A percentile compares a stretch with the other conserved stretches of the same genome.
phyloP scores from a whole-genome alignment of 208 protist species.

The Acanthamoeba triangularis region DNA sequence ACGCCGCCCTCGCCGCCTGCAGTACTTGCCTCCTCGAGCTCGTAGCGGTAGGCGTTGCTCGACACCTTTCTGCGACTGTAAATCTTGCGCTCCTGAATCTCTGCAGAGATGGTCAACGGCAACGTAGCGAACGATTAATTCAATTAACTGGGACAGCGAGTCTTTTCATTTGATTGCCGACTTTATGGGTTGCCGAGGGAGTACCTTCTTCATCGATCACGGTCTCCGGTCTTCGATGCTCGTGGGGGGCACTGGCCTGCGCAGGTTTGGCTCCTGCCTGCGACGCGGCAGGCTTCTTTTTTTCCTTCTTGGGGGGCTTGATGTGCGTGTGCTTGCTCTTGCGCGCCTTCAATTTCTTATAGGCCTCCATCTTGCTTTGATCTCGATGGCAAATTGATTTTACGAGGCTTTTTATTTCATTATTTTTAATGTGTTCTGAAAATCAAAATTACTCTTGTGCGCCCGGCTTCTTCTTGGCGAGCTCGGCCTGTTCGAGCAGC shows the following conservation, averaged over 20 bases:
- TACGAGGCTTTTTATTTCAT: neutral
- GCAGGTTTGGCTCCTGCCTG: too few species aligned
- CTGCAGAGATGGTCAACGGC: too few species aligned
- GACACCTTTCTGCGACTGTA: neutral
- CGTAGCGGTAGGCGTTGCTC: neutral
- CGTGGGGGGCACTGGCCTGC: too few species aligned
- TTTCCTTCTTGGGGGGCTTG: neutral
- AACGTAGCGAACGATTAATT: too few species aligned
- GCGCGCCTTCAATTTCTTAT: slow-evolving; percentile 3
- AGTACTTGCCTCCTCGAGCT: neutral
- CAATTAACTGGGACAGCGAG: too few species aligned
- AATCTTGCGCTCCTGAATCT: neutral
- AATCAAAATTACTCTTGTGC: too few species aligned
- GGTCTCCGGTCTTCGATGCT: neutral
- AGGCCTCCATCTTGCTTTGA: neutral
- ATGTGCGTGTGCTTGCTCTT: neutral
- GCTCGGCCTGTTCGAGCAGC: neutral
- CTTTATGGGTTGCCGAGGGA: neutral
- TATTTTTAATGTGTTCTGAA: neutral
- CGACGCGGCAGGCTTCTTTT: neutral
- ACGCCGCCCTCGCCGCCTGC: too few species aligned
- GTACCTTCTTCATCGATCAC: neutral
- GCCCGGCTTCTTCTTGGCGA: neutral
- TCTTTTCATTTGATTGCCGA: neutral
- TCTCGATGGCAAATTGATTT: neutral